Conservation (phyloP, 2,329 filamentous ascomycete species). For the Penicillium sp. region DNA sequence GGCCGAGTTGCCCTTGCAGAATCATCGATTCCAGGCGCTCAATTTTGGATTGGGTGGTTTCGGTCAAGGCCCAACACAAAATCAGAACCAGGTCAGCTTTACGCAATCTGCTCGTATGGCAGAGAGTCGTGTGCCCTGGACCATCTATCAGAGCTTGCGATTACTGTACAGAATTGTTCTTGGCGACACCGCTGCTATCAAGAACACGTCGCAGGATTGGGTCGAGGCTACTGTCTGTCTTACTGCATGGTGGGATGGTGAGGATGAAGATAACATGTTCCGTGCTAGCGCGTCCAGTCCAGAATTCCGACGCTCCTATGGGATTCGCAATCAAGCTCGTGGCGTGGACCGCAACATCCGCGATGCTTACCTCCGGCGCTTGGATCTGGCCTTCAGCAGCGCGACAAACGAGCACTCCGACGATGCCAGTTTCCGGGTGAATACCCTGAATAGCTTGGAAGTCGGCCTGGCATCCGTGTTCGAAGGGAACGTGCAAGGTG, state of each 20-base stretch:
- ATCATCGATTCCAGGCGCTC: conserved; percentile 42
- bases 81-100: conserved; percentile 52
- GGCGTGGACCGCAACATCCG: conserved; percentile 50
- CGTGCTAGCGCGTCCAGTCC: conserved; percentile 18
- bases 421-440: conserved; percentile 59
- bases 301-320: conserved; percentile 21
- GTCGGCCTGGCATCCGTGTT: conserved; percentile 76
- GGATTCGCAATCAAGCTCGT: conserved; percentile 33
- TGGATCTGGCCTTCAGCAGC: conserved; percentile 63
- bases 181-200: conserved; percentile 67
- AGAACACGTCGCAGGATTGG: conserved; percentile 80
- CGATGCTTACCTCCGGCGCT: conserved; percentile 66
- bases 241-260: conserved; percentile 87
- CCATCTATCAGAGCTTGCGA: conserved; percentile 78
- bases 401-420: conserved; percentile 61
- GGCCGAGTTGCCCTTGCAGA: conserved; percentile 33
- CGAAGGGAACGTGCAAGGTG: conserved; percentile 72
- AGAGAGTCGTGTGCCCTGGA: conserved; percentile 81
- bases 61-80: conserved; percentile 29
- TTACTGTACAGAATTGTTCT: conserved; percentile 75
- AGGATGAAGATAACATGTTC: conserved; percentile 48
- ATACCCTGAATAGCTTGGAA: conserved; percentile 68
- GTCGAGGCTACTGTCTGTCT: conserved; percentile 79
- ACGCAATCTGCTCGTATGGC: conserved; percentile 65
- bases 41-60: conserved; percentile 41